Evolutionary conservation across 1,284 basidiomycete species (phyloP), one percentile per base, ranked within the genome.

Genomic region (Lignosus rhinocerotis): DNA sequence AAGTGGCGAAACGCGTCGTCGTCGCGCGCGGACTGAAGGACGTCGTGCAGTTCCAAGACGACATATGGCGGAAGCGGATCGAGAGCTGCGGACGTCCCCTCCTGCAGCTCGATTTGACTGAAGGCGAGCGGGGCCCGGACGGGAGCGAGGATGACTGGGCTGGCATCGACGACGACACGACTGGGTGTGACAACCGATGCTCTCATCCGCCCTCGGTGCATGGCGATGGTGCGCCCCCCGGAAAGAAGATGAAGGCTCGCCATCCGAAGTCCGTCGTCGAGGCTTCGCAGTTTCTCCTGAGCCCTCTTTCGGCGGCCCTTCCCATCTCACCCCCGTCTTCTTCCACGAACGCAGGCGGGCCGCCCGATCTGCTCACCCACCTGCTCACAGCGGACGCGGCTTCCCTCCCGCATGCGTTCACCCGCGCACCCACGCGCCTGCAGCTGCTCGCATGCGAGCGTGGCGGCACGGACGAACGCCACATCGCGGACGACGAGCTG

Each of bases 11-110:
- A 68, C 79, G 88, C 25, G 70, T 76, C 34, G 72, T 86, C 31
- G 83, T 88, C 55, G 86, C 87, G 33, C 80, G 81, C 39, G 85
- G 84, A 6, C 73, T 89, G 54, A 82, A 83, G 61, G 88, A 90
- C 64, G 82, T 85, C 30, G 72, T 90, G n/a, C 80, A 81, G 59
- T 88, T 86, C 63, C 83, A 85, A 59, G 80, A 86, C 55, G 80
- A 83, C 57, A 78, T 86, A 42, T 82, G 81, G 81, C 72, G 67
- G 61, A 75, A 75, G 60, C 76, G 71, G 55, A 60, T 79, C 11
- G 70, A 75, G 58, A 64, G 62, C 38, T 65, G 68, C 14, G 70
- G 67, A 21, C 74, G 71, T 41, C 74, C 77, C 32, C 62, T 65
- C 9, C 66, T 83, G 25, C 63, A 72, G 38, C 65, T 83, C 45